Percentiles rank a stretch among this genome's conserved stretches.
These are phyloP conservation scores for Fusarium nelsonii DNA, from an alignment of 2,329 filamentous ascomycete species.

Conservation along the genomic window DNA sequence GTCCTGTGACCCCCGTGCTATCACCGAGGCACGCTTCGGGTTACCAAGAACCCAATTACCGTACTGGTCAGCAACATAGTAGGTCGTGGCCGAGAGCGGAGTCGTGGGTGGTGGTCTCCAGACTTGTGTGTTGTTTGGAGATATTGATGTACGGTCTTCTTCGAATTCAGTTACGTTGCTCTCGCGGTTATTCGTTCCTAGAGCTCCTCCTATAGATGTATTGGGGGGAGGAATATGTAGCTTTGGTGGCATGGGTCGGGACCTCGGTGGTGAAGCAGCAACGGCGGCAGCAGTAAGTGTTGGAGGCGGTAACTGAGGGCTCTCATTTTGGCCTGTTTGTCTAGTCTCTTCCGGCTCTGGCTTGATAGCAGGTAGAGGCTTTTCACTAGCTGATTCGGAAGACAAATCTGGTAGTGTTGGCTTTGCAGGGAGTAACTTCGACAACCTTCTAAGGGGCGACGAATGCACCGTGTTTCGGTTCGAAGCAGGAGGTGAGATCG, in stretches of 20 bases:
- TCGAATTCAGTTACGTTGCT: slow-evolving; percentile 67
- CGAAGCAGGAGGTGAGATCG: slow-evolving; percentile 54
- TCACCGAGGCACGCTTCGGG: slow-evolving; percentile 47
- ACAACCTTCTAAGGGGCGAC: slow-evolving; percentile 52
- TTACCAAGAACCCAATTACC: slow-evolving; percentile 67
- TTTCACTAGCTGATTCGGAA: slow-evolving; percentile 34
- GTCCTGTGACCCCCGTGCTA: slow-evolving; percentile 43
- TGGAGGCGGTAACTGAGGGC: slow-evolving; percentile 28
- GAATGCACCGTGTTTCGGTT: slow-evolving; percentile 42
- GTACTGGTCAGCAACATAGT: slow-evolving; percentile 65
- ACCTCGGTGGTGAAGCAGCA: slow-evolving; percentile 30
- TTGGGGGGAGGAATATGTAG: slow-evolving; percentile 48
- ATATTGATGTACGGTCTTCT: slow-evolving; percentile 57
- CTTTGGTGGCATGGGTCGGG: slow-evolving; percentile 44
- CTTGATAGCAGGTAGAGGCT: slow-evolving; percentile 29
- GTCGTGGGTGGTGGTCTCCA: slow-evolving; percentile 64
- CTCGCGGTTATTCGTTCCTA: slow-evolving; percentile 49
- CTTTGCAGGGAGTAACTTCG: slow-evolving; percentile 60
- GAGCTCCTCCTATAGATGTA: slow-evolving; percentile 3
- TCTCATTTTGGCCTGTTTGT: slow-evolving; percentile 11
- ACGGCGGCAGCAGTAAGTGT: slow-evolving; percentile 19
- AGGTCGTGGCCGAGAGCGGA: slow-evolving; percentile 59
- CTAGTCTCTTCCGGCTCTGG: slow-evolving; percentile 25
- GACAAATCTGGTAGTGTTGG: slow-evolving; percentile 56
- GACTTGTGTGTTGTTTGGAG: slow-evolving; percentile 56